A percentile compares a stretch with the other conserved stretches of the same genome.
phyloP scores from a whole-genome alignment of 2,329 filamentous ascomycete genomes.

The Colletotrichum kahawae region DNA sequence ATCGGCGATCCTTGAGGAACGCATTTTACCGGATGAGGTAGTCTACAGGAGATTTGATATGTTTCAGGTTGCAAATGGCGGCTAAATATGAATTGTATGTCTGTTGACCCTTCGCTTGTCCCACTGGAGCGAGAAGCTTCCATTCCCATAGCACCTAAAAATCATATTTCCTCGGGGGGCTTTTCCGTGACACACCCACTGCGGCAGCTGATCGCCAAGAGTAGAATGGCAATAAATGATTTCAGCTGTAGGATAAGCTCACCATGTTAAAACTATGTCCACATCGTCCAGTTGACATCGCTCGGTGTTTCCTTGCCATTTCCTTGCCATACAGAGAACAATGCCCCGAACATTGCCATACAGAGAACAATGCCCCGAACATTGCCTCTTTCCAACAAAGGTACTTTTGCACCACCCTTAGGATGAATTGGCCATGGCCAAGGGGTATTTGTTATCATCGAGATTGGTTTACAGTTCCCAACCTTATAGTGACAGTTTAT shows the following conservation, averaged over 20 bases:
- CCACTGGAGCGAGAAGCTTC: background rate
- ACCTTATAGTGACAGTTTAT: too few relatives aligned
- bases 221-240: rapidly evolving
- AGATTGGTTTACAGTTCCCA: background rate
- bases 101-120: background rate
- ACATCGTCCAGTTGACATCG: too few relatives aligned
- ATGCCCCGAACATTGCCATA: background rate
- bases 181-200: background rate
- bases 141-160: background rate
- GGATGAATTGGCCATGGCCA: background rate
- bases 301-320: too few relatives aligned
- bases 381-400: background rate
- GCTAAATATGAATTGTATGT: background rate
- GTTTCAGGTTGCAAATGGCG: background rate
- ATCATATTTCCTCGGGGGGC: background rate
- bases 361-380: background rate
- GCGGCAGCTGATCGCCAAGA: background rate
- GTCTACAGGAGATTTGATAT: background rate
- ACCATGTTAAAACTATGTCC: background rate
- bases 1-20: background rate
- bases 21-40: rapidly evolving
- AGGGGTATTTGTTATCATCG: rapidly evolving
- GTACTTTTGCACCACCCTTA: background rate
- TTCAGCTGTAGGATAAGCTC: rapidly evolving
- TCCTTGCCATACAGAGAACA: too few relatives aligned